Conservation (phyloP, 129 eudicot genomes). For the Tanacetum coccineum region DNA sequence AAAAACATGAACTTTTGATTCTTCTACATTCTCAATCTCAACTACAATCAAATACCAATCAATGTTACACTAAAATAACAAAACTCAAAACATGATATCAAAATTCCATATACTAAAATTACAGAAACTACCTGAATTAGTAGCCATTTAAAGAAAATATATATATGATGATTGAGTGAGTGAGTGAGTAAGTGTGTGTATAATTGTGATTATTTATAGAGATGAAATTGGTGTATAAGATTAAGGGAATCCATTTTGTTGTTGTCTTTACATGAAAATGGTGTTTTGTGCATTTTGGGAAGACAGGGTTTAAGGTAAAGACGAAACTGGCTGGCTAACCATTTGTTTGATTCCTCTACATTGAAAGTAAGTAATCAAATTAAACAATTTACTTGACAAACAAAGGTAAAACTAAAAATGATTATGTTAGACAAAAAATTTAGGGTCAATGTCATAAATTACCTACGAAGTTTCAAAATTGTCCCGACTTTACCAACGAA, state of each 20-base stretch:
- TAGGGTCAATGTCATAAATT: too few species aligned
- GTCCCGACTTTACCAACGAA: too few species aligned
- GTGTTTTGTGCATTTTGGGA: conserved; percentile 21
- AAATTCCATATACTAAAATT: too few species aligned
- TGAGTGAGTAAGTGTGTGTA: conserved; percentile 7
- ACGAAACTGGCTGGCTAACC: conserved; percentile 37
- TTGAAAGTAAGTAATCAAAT: neutral
- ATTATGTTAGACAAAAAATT: neutral
- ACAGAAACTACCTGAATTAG: conserved; percentile 29
- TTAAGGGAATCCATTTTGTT: neutral
- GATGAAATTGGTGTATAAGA: conserved; percentile 1
- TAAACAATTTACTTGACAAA: neutral
- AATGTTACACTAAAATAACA: too few species aligned
- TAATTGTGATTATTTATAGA: conserved; percentile 26
- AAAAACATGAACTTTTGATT: conserved; percentile 53
- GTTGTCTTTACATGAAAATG: conserved; percentile 11
- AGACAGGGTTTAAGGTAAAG: conserved; percentile 31
- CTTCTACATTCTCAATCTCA: conserved; percentile 47
- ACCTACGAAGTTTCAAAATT: too few species aligned
- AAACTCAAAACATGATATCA: too few species aligned
- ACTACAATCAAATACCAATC: conserved; percentile 17
- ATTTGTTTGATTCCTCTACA: conserved; percentile 28
- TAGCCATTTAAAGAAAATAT: conserved; percentile 23
- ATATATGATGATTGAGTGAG: neutral
- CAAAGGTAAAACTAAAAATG: too few species aligned